Evolutionary conservation across 108 stramenopile genomes (phyloP).

Genomic region (Cylindrotheca closterium): DNA sequence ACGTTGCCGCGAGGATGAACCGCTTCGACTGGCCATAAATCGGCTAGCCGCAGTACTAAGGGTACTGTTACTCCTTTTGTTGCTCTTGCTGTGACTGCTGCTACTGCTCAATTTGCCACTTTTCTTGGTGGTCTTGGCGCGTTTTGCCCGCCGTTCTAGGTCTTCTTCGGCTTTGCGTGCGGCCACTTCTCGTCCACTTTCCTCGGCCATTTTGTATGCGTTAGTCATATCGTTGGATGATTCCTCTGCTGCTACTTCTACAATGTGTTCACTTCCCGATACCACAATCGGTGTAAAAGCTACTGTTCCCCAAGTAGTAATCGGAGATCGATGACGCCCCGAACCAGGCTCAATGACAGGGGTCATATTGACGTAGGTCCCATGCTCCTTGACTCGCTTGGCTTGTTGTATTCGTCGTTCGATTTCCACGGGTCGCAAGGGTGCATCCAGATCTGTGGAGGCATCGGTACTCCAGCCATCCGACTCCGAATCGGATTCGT

Average conservation of each 20-base stretch:
- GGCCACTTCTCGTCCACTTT: constrained; percentile 21
- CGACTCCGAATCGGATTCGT: constrained; percentile 5
- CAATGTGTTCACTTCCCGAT: constrained; percentile 1
- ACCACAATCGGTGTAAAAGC: constrained; percentile 60
- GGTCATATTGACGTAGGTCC: constrained; percentile 72
- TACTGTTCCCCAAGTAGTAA: constrained; percentile 75
- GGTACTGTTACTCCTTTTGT: no score
- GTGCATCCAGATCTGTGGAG: constrained; percentile 74
- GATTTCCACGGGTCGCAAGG: constrained; percentile 28
- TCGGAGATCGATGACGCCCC: constrained; percentile 44
- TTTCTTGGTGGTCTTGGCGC: constrained; percentile 5
- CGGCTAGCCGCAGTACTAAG: no score
- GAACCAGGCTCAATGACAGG: constrained; percentile 62
- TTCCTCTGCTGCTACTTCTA: no score
- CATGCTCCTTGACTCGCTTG: constrained; percentile 27
- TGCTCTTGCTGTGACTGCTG: no score
- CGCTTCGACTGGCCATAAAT: no score
- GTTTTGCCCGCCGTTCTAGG: constrained; percentile 14
- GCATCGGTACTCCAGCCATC: constrained; percentile 44
- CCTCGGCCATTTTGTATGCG: constrained; percentile 1
- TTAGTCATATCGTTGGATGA: not conserved
- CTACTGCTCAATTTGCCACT: no score
- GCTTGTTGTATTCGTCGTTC: constrained; percentile 28
- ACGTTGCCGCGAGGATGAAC: constrained; percentile 4
- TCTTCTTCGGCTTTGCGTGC: constrained; percentile 24